Evolutionary conservation across 305 asterid genomes (phyloP).

Genomic region (Coffea humblotiana): DNA sequence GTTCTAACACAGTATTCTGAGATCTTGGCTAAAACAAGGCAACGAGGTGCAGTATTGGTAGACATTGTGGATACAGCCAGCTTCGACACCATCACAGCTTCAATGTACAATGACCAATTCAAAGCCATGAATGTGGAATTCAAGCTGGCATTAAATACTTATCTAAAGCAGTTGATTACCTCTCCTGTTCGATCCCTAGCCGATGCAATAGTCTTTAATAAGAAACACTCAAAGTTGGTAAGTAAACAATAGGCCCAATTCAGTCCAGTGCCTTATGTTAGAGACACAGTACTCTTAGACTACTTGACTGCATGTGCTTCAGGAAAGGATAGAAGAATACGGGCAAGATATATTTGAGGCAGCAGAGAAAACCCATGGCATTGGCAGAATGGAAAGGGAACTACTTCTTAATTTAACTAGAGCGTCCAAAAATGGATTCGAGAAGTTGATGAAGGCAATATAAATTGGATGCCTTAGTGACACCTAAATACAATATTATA

Average conservation of each 20-base stretch:
- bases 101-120: constrained; percentile 23
- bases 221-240: too few species aligned
- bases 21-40: constrained; percentile 22
- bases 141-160: constrained; percentile 34
- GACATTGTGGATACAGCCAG: constrained; percentile 26
- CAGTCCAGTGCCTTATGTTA: background rate
- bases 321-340: constrained; percentile 54
- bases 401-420: constrained; percentile 38
- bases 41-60: constrained; percentile 40
- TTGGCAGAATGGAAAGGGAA: background rate
- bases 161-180: too few species aligned
- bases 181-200: too few species aligned
- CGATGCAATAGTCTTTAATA: too few species aligned
- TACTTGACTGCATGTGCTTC: background rate
- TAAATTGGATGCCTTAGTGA: constrained; percentile 57
- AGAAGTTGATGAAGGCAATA: constrained; percentile 53
- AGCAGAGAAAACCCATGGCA: too few species aligned
- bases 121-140: constrained; percentile 33
- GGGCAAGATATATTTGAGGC: constrained; percentile 30
- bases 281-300: background rate
- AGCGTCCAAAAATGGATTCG: constrained; percentile 39
- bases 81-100: constrained; percentile 22
- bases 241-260: too few species aligned
- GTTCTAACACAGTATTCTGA: too few species aligned
- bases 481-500: constrained; percentile 7